Conservation (phyloP, 805 yeast species). For the Cyberlindnera saturnus region DNA sequence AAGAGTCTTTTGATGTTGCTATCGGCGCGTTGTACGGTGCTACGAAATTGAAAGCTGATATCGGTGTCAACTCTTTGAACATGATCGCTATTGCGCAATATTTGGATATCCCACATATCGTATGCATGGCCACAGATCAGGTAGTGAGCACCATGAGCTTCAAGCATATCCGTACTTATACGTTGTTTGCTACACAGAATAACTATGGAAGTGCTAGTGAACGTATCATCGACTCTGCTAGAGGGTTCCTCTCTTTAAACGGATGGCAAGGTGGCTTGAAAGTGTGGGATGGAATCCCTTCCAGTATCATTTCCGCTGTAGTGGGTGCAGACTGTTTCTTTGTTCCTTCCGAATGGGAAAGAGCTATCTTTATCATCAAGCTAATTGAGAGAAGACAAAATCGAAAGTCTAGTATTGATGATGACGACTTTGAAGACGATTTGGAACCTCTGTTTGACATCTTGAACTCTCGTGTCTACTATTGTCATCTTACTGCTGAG, state of each 20-base stretch:
- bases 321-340: slow-evolving; percentile 46
- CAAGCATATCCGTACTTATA: slow-evolving; percentile 29
- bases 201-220: slow-evolving; percentile 43
- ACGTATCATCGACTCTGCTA: slow-evolving; percentile 38
- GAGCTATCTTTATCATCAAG: slow-evolving; percentile 41
- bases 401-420: background rate
- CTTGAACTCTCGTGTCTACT: slow-evolving; percentile 37
- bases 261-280: slow-evolving; percentile 43
- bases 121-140: slow-evolving; percentile 36
- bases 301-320: slow-evolving; percentile 34
- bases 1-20: slow-evolving; percentile 43
- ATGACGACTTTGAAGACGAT: slow-evolving; percentile 11
- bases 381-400: slow-evolving; percentile 32
- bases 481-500: slow-evolving; percentile 44
- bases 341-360: slow-evolving; percentile 50
- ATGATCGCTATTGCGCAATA: slow-evolving; percentile 47
- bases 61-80: slow-evolving; percentile 28
- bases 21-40: slow-evolving; percentile 37
- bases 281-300: slow-evolving; percentile 44
- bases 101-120: slow-evolving; percentile 39
- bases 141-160: slow-evolving; percentile 31
- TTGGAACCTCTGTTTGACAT: slow-evolving; percentile 24
- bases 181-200: slow-evolving; percentile 36
- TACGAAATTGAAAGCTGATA: slow-evolving; percentile 26
- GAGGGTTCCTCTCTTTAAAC: slow-evolving; percentile 39